Base-by-base conservation (phyloP, 371 early-diverging fungal genomes). In the Dinochytrium kinnereticum region DNA sequence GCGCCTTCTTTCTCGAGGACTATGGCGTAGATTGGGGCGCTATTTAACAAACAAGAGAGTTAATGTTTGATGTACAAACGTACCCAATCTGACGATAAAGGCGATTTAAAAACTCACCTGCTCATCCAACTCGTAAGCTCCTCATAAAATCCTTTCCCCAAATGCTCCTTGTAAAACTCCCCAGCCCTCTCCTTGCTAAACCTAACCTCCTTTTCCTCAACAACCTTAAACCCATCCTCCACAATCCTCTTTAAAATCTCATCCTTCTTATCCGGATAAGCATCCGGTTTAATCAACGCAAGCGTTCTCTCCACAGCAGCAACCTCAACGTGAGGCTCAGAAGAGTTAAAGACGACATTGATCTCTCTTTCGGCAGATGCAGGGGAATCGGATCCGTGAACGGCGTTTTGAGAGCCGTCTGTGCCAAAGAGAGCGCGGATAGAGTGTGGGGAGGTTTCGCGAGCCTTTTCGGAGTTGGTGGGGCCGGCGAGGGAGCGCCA, bases 401-500 rank as follows among this genome's bases (percentile, higher is more conserved):
- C 90, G 36, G 93, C 93, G 79, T 94, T 94, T 28, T 88, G 82
- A 10, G 85, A 82, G 5, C 89, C 88, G 74, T 89, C 90, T 5
- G 87, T 89, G 30, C 94, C 95, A 79, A 85, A 91, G 44, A 77
- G 53, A 13, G 85, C 88, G 15, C 88, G 85, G 28, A 87, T 80
- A 69, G 81, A 81, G 71, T 83, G 68, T 17, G 94, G 93, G 0
- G 85, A 82, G 33, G 79, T 74, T 59, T 86, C 82, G 33, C 85
- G 80, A 13, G 94, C 94, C 64, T 88, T 89, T 15, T 76, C 76
- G 0, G 94, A 87, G 61, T 91, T 87, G 0, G 95, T 94, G 3
- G 93, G 90, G 0, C 95, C 95, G 70, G 93, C 91, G 0, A 92
- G 73, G 28, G 73, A 67, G 21, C 94, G 80, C 94, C 95, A 95